Percentiles rank a stretch among this genome's conserved stretches.
phyloP scores from a whole-genome alignment of 495 filamentous ascomycete genomes.

The Filosporella fistucella region DNA sequence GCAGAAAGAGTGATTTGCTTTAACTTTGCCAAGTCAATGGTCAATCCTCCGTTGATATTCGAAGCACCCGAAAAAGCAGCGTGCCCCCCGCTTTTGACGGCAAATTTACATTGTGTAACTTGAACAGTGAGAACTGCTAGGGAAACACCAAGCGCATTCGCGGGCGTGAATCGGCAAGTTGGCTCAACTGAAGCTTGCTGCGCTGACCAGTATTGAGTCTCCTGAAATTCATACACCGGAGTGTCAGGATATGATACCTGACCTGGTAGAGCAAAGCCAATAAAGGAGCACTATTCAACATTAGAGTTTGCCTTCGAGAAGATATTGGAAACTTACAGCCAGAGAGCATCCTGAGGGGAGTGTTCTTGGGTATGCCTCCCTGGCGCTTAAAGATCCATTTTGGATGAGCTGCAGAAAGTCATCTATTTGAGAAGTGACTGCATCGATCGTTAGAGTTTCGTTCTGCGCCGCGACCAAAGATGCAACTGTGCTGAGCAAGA shows the following conservation, averaged over 20 bases:
- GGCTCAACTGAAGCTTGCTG: constrained; percentile 35
- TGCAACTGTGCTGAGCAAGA: too few relatives aligned
- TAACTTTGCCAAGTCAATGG: constrained; percentile 49
- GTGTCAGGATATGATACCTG: constrained; percentile 14
- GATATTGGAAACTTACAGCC: constrained; percentile 2
- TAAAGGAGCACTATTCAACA: constrained; percentile 22
- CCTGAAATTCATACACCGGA: constrained; percentile 15
- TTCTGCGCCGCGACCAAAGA: not conserved
- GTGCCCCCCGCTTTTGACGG: constrained; percentile 50
- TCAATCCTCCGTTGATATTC: constrained; percentile 47
- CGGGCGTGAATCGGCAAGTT: constrained; percentile 38
- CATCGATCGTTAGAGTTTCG: constrained; percentile 3
- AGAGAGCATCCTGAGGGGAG: constrained; percentile 2
- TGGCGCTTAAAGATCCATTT: constrained; percentile 6
- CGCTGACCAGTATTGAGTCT: constrained; percentile 42
- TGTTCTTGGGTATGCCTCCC: not conserved
- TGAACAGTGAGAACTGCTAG: constrained; percentile 28
- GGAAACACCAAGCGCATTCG: constrained; percentile 33
- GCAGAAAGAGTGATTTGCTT: constrained; percentile 31
- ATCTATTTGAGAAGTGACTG: constrained; percentile 3
- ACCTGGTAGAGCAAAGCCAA: constrained; percentile 18
- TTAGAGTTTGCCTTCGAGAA: constrained; percentile 3
- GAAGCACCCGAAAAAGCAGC: constrained; percentile 41
- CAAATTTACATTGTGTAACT: constrained; percentile 35
- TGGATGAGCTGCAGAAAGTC: constrained; percentile 4